Base-by-base conservation (phyloP, 306 rosid species). In the Acacia acuminata region DNA sequence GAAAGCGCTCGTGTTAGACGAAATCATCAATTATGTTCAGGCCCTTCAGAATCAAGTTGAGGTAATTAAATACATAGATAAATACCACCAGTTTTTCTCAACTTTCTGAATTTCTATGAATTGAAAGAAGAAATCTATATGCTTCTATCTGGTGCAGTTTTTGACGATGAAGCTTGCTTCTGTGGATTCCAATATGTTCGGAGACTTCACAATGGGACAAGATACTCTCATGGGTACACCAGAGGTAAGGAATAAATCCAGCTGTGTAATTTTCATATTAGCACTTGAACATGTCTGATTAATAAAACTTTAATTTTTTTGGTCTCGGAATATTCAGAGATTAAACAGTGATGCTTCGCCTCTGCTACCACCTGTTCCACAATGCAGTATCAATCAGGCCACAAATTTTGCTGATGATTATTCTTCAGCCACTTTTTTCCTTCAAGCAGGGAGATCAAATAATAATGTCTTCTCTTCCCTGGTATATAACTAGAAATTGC, bases 1-100 rank as follows among this genome's bases (percentile, higher is more conserved):
- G 47, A 96, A 93, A 88, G 96, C 99, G 75, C 90, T 93, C 60
- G 86, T 96, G 94, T 84, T 96, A 93, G 99, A 96, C 53, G 97
- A 96, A 82, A 93, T 96, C 81, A 96, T 96, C 89, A 96, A 96
- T 74, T 96, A 96, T 90, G 98, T 96, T 79, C 97, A 92, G 88
- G 92, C 99, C 89, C 89, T 96, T 83, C 98, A 96, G 79, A 90
- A 90, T 86, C 99, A 92, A 93, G 98, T 96, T 11, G 99, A 96
- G 99, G 99, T 95, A 61, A 32, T 32, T 32, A 32, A 20, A 58
- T 58, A 22, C 14, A 22, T n/a, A 8, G 10, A 53, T 5, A 55
- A 24, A 55, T 17, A 6, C 20, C 51, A 42, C 24, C 3, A 65
- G 71, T n/a, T 40, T 53, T 19, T 19, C 24, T 53, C n/a, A 53